Conservation (phyloP, 257 asterid species). For the Salvia splendens region DNA sequence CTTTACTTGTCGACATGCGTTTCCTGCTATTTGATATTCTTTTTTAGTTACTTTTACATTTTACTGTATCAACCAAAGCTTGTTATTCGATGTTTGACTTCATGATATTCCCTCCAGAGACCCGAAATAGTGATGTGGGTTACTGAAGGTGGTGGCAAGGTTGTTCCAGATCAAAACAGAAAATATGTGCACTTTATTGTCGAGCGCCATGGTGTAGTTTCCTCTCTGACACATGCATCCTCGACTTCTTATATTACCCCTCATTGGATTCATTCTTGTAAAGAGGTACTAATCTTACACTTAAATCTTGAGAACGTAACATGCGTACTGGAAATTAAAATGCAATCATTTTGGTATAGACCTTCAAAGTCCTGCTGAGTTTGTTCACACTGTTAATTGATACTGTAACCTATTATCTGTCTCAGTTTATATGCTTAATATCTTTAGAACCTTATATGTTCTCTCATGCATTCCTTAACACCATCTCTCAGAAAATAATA, state of each 20-base stretch:
- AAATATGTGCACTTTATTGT: slow-evolving; percentile 62
- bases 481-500: slow-evolving; percentile 18
- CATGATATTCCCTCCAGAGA: slow-evolving; percentile 55
- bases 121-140: slow-evolving; percentile 82
- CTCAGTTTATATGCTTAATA: not conserved
- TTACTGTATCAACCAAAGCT: slow-evolving; percentile 26
- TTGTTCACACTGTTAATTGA: not conserved
- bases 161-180: slow-evolving; percentile 57
- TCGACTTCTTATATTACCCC: slow-evolving; percentile 61
- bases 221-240: slow-evolving; percentile 37
- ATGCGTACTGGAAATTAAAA: slow-evolving; percentile 17
- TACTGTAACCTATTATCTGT: not conserved
- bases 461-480: slow-evolving; percentile 18
- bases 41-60: slow-evolving; percentile 13
- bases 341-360: slow-evolving; percentile 3
- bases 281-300: slow-evolving; percentile 52
- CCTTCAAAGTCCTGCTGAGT: slow-evolving; percentile 2
- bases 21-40: slow-evolving; percentile 15
- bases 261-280: slow-evolving; percentile 88
- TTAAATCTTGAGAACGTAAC: slow-evolving; percentile 17
- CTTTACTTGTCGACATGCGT: slow-evolving; percentile 21
- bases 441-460: slow-evolving; percentile 1
- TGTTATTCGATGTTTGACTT: slow-evolving; percentile 25
- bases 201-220: slow-evolving; percentile 72
- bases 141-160: slow-evolving; percentile 78